Evolutionary conservation across 2,329 filamentous ascomycete species (phyloP), one percentile per base, ranked within the genome.

Genomic region (Paecilomyces fulvus): DNA sequence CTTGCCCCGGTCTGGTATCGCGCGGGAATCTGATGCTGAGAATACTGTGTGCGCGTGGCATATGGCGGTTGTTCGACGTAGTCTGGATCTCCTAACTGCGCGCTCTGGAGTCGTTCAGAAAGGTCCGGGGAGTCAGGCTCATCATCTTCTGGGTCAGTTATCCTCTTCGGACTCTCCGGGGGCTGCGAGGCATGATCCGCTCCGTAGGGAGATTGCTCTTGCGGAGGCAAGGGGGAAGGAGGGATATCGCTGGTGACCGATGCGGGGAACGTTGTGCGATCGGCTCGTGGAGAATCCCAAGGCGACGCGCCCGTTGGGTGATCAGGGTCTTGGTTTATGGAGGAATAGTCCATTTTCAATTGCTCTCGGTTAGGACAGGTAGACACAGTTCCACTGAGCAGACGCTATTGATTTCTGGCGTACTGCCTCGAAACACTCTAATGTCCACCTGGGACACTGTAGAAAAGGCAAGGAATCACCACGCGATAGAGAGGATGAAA

Each of bases 311-410:
- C 84, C 33, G 76, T 76, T 49, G 81, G 79, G 65, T 83, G 77
- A 55, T 84, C 82, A 30, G 80, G 77, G 64, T 86, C 83, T 62
- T 80, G 74, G 55, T 79, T 75, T 53, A 83, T 74, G 31, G 77
- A 70, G 56, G 84, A 84, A 70, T 88, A 89, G 69, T 89, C 86
- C 86, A 89, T 89, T 52, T 49, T 59, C 25, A 43, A 28, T 49
- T 20, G 48, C 12, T 21, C 48, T 49, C 25, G 20, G 48, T 49
- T 49, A 28, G 48, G 25, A 49, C 25, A 49, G 48, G 48, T 23
- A 49, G 48, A 28, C 48, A 11, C 21, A 28, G 21, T 43, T 43
- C n/a, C 3, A 43, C n/a, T 43, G 37, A 43, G 37, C 37, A 43
- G 37, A 43, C 37, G 17, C 37, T 43, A 43, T 37, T 37, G 37